These are phyloP conservation scores for Suillus plorans DNA, from an alignment of 768 basidiomycete species.

Conservation along the genomic window DNA sequence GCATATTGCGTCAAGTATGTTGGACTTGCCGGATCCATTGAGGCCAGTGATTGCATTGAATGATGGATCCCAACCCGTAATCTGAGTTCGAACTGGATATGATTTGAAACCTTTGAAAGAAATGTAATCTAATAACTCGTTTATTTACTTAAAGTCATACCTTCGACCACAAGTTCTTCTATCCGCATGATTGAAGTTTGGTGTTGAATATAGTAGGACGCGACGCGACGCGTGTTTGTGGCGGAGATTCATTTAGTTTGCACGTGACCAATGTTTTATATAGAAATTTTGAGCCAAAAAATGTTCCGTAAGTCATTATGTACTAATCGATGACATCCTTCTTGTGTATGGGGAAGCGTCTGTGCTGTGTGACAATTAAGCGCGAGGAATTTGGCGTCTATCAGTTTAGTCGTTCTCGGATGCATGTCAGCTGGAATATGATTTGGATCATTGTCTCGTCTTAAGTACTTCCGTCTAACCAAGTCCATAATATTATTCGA, in stretches of 20 bases:
- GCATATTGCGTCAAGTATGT: conserved; percentile 98
- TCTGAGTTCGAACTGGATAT: conserved; percentile 93
- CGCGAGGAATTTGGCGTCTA: background rate
- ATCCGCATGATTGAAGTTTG: conserved; percentile 69
- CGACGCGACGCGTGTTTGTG: conserved; percentile 34
- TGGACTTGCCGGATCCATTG: conserved; percentile 97
- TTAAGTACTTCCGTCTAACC: no score
- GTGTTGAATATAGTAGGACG: conserved; percentile 10
- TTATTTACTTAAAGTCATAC: conserved; percentile 33
- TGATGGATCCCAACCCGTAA: conserved; percentile 94
- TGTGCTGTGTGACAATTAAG: background rate
- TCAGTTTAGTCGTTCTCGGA: background rate
- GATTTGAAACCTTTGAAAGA: conserved; percentile 83
- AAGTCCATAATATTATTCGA: background rate
- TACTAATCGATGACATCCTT: background rate
- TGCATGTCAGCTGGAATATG: background rate
- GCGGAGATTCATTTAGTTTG: conserved; percentile 21
- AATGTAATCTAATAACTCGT: background rate
- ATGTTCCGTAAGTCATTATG: background rate
- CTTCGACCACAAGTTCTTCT: conserved; percentile 94
- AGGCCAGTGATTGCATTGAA: conserved; percentile 99
- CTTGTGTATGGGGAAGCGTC: background rate
- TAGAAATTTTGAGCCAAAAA: background rate
- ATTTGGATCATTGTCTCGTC: background rate
- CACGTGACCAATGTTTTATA: conserved; percentile 17